phyloP scores from a whole-genome alignment of 2,329 filamentous ascomycete genomes.

The Peltaster fructicola region DNA sequence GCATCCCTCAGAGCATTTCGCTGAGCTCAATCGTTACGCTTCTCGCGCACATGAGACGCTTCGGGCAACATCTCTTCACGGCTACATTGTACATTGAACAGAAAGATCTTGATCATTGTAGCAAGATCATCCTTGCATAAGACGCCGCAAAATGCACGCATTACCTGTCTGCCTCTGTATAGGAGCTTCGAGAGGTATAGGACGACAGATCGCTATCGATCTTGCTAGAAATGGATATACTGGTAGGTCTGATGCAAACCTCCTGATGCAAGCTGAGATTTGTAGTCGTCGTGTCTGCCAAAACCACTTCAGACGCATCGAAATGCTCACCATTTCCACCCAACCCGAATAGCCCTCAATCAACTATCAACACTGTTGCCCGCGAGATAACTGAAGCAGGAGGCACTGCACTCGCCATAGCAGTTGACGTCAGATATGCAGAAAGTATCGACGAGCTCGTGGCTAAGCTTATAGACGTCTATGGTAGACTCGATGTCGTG shows the following conservation, averaged over 20 bases:
- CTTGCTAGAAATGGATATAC: slow-evolving; percentile 53
- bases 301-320: slow-evolving; percentile 49
- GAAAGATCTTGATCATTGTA: too few species aligned
- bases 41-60: too few species aligned
- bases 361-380: slow-evolving; percentile 65
- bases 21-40: too few species aligned
- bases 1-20: too few species aligned
- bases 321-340: slow-evolving; percentile 47
- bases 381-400: slow-evolving; percentile 52
- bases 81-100: too few species aligned
- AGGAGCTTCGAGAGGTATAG: slow-evolving; percentile 61
- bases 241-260: slow-evolving; percentile 29
- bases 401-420: slow-evolving; percentile 45
- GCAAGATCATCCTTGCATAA: too few species aligned
- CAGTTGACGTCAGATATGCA: slow-evolving; percentile 52
- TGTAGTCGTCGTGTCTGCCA: slow-evolving; percentile 59
- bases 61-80: too few species aligned
- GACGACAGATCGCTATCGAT: slow-evolving; percentile 62
- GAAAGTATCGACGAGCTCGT: slow-evolving; percentile 44
- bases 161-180: too few species aligned
- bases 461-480: slow-evolving; percentile 33
- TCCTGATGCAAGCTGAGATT: not conserved
- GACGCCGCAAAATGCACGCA: too few species aligned
- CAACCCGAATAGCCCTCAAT: slow-evolving; percentile 54
- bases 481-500: slow-evolving; percentile 52